Evolutionary conservation across 2,329 filamentous ascomycete species (phyloP), one percentile per base, ranked within the genome.

Genomic region (Colletotrichum theobromicola): DNA sequence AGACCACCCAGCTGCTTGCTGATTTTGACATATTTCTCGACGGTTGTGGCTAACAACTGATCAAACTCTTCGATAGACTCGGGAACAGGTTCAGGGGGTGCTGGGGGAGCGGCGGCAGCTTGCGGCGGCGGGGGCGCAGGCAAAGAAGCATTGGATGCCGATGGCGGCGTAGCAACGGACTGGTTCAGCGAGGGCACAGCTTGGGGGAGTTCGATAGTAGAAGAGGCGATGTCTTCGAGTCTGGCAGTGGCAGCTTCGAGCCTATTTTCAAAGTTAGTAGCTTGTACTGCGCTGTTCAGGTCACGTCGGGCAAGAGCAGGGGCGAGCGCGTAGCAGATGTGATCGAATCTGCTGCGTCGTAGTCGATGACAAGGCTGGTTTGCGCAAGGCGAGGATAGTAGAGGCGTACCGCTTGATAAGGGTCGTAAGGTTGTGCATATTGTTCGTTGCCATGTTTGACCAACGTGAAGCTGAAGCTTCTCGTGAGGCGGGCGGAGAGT

Each of bases 221-320:
- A 93, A 78, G 94, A 92, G 60, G 97, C 96, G 81, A 99, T 98
- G 84, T 99, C 97, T 87, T 99, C 97, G 71, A 99, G 92, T 74
- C 97, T 93, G 77, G 95, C 97, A 67, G 97, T 99, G 50, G 97
- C 97, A 83, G 97, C 97, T 90, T 99, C 97, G 79, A 99, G 94
- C 87, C 97, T 99, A 83, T 78, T 77, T 71, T 88, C 82, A 74
- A 82, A 73, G 85, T 92, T 83, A 91, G 90, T 81, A 83, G 18
- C 16, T 58, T 30, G 34, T 28, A 37, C 28, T 21, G 34, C 16
- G 26, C 26, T 35, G 18, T 35, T n/a, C 9, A 42, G 62, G 28
- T 15, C 24, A 26, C 57, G 8, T 12, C 28, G 28, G 34, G 34
- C 32, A 21, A 70, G 26, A 4, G 55, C 37, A 30, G 30, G 37